A percentile compares a stretch with the other conserved stretches of the same genome.
phyloP scores from a whole-genome alignment of 768 basidiomycete species.

The Xanthoconium stramineum region DNA sequence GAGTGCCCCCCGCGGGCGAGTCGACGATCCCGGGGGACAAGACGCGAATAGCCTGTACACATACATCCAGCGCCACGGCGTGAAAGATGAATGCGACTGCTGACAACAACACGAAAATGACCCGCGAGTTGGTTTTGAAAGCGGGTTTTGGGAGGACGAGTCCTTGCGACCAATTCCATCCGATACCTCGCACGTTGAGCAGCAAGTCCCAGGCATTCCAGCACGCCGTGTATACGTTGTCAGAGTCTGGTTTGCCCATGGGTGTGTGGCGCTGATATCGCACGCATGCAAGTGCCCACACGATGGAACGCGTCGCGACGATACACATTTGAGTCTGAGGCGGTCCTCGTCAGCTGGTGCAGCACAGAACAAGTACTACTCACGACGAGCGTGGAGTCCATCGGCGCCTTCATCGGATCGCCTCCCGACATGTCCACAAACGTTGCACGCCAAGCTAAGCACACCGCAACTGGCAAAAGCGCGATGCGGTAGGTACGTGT shows the following conservation, averaged over 20 bases:
- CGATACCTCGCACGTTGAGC: slow-evolving; percentile 21
- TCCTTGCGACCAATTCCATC: slow-evolving; percentile 26
- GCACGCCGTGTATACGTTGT: slow-evolving; percentile 5
- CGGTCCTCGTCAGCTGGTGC: too few relatives aligned
- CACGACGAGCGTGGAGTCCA: too few relatives aligned
- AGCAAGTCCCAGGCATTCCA: slow-evolving; percentile 29
- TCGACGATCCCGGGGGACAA: too few relatives aligned
- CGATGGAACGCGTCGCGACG: slow-evolving; percentile 1
- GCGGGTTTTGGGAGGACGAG: slow-evolving; percentile 15
- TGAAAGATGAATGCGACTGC: background rate
- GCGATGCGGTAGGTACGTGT: slow-evolving; percentile 11
- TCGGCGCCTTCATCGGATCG: too few relatives aligned
- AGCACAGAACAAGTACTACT: too few relatives aligned
- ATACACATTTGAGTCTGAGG: too few relatives aligned
- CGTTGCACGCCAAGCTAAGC: too few relatives aligned
- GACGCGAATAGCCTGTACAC: too few relatives aligned
- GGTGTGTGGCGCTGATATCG: slow-evolving; percentile 9
- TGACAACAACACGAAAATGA: slow-evolving; percentile 4
- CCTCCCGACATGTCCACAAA: too few relatives aligned
- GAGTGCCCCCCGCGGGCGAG: too few relatives aligned
- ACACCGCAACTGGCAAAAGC: too few relatives aligned
- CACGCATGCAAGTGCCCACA: slow-evolving; percentile 17
- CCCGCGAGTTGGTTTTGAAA: slow-evolving; percentile 7
- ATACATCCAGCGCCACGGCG: slow-evolving; percentile 1
- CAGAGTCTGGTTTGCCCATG: background rate